Percentiles rank a stretch among this genome's conserved stretches.
Conservation (phyloP, 129 eudicot genomes). For the Daucus carota region DNA sequence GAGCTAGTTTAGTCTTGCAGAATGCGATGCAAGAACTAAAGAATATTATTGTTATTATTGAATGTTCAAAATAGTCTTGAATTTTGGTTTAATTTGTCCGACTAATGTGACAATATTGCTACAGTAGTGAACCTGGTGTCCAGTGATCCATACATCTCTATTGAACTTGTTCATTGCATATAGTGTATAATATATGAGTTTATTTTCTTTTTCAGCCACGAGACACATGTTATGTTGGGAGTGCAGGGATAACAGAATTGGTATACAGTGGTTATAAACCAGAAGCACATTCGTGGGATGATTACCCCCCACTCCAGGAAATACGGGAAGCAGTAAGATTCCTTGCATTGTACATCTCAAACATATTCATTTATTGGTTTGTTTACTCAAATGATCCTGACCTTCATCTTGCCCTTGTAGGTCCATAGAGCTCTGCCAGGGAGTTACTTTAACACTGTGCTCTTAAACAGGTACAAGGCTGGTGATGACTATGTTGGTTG, state of each 20-base stretch:
- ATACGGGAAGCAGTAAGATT: constrained; percentile 47
- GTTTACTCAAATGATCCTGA: not conserved
- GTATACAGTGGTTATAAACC: constrained; percentile 78
- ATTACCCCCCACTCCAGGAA: constrained; percentile 66
- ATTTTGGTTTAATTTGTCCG: not conserved
- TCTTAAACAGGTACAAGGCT: constrained; percentile 74
- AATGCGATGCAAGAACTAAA: not conserved
- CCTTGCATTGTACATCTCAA: not conserved
- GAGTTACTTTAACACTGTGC: constrained; percentile 66
- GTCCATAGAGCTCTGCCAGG: constrained; percentile 74
- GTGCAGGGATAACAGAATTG: constrained; percentile 51
- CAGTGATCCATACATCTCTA: not conserved
- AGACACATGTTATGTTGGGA: constrained; percentile 77
- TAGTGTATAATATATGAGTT: not conserved
- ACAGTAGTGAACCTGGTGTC: not conserved
- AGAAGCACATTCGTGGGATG: constrained; percentile 69
- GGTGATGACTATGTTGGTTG: constrained; percentile 92
- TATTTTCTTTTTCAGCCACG: constrained; percentile 51
- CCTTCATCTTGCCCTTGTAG: constrained; percentile 26
- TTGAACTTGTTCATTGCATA: not conserved
- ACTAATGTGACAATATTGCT: not conserved
- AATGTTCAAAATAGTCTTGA: not conserved
- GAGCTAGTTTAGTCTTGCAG: not conserved
- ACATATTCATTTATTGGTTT: not conserved
- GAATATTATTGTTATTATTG: not conserved